These are phyloP conservation scores for Polytrichum formosum DNA, from an alignment of 225 moss, liverwort and hornwort species.

Conservation along the genomic window DNA sequence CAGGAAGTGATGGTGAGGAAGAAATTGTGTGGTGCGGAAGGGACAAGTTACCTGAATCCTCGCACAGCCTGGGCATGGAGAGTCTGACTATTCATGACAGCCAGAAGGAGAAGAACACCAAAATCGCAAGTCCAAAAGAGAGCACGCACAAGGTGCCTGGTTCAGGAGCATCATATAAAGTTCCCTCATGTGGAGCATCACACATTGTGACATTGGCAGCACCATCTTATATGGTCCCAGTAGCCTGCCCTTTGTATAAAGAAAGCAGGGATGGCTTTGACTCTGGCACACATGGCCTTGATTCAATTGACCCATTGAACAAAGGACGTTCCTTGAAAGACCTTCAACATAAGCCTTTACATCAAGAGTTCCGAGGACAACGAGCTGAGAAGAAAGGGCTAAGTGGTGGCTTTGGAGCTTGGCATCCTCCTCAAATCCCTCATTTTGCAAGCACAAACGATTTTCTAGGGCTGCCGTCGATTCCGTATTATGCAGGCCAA, in stretches of 20 bases:
- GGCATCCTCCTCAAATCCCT: constrained; percentile 38
- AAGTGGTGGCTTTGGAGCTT: constrained; percentile 23
- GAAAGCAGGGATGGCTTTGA: constrained; percentile 36
- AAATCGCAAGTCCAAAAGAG: constrained; percentile 36
- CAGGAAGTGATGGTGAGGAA: constrained; percentile 50
- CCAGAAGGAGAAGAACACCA: constrained; percentile 29
- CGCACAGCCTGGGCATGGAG: constrained; percentile 32
- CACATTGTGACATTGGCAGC: constrained; percentile 27
- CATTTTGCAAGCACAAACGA: constrained; percentile 41
- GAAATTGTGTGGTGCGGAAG: constrained; percentile 64
- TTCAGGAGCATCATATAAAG: constrained; percentile 19
- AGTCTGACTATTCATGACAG: constrained; percentile 38
- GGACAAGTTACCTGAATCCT: constrained; percentile 39
- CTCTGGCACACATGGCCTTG: constrained; percentile 1
- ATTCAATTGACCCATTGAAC: constrained; percentile 27
- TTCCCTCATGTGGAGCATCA: constrained; percentile 24
- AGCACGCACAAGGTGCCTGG: constrained; percentile 23
- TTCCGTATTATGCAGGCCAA: constrained; percentile 31
- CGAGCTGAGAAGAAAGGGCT: constrained; percentile 36
- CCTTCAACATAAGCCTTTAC: constrained; percentile 29
- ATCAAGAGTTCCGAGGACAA: constrained; percentile 34
- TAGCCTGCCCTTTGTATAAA: constrained; percentile 32
- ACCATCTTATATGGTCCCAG: constrained; percentile 38
- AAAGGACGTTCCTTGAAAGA: constrained; percentile 29
- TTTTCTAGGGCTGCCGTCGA: constrained; percentile 29